These are phyloP conservation scores for Cetradonia linearis DNA, from an alignment of 495 filamentous ascomycete species.

Conservation along the genomic window DNA sequence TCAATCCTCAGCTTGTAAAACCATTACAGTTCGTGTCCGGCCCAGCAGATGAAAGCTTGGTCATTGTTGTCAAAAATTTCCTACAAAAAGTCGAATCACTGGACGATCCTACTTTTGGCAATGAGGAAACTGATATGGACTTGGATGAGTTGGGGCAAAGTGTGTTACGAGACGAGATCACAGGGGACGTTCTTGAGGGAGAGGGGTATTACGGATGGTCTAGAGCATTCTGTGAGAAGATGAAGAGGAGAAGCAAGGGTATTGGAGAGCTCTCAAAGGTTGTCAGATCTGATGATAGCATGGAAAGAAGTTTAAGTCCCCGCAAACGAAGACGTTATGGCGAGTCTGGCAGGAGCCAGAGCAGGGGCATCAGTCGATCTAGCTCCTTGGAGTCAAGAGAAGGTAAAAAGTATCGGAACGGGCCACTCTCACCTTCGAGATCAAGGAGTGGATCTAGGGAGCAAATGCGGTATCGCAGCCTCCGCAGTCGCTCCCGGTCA, in stretches of 20 bases:
- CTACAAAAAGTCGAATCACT: conserved; percentile 58
- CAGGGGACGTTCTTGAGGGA: conserved; percentile 48
- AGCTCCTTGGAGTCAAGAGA: conserved; percentile 17
- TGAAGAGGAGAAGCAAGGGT: conserved; percentile 51
- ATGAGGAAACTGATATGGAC: conserved; percentile 39
- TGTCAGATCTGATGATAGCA: conserved; percentile 24
- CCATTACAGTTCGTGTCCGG: conserved; percentile 65
- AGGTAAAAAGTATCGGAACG: conserved; percentile 20
- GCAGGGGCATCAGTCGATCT: conserved; percentile 29
- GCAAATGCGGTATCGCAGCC: conserved; percentile 18
- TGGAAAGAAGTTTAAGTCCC: conserved; percentile 29
- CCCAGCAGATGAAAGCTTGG: conserved; percentile 56
- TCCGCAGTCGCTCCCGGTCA: conserved; percentile 26
- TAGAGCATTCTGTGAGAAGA: conserved; percentile 65
- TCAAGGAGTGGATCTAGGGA: conserved; percentile 23
- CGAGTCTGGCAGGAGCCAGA: conserved; percentile 35
- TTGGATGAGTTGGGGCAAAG: conserved; percentile 66
- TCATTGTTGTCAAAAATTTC: conserved; percentile 55
- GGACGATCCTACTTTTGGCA: conserved; percentile 36
- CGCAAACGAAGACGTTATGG: conserved; percentile 40
- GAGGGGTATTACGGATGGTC: conserved; percentile 87
- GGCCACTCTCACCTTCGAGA: conserved; percentile 28
- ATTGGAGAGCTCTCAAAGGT: conserved; percentile 19
- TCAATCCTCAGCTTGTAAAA: conserved; percentile 61
- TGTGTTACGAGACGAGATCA: conserved; percentile 49